Evolutionary conservation across 2,329 filamentous ascomycete genomes (phyloP).

Genomic region (Myriosclerotinia duriaeana): DNA sequence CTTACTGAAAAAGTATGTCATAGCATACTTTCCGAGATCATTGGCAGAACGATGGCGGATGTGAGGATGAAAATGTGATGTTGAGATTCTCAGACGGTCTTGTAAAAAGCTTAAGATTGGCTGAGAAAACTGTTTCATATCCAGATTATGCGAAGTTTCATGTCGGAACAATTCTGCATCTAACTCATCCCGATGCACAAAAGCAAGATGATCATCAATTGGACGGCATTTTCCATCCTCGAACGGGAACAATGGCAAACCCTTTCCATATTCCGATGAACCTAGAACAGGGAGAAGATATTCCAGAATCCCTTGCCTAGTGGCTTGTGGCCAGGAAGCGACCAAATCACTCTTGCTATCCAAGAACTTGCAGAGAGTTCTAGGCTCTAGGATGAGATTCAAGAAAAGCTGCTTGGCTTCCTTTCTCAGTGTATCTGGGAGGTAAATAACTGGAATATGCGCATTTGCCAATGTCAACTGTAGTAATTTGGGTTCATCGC

Average conservation of each 20-base stretch:
- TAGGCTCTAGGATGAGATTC: slow-evolving; percentile 21
- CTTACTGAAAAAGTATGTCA: slow-evolving; percentile 25
- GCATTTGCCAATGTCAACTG: slow-evolving; percentile 32
- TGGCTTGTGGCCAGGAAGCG: slow-evolving; percentile 20
- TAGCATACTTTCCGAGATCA: slow-evolving; percentile 28
- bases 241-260: slow-evolving; percentile 33
- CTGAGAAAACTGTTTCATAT: slow-evolving; percentile 26
- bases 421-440: slow-evolving; percentile 27
- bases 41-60: slow-evolving; percentile 29
- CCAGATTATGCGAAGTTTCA: slow-evolving; percentile 28
- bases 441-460: slow-evolving; percentile 31
- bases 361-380: slow-evolving; percentile 27
- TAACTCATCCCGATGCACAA: slow-evolving; percentile 29
- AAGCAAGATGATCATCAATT: slow-evolving; percentile 23
- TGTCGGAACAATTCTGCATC: slow-evolving; percentile 30
- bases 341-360: slow-evolving; percentile 16
- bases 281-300: slow-evolving; percentile 27
- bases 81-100: slow-evolving; percentile 14
- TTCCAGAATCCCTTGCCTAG: slow-evolving; percentile 30
- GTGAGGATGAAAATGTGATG: slow-evolving; percentile 23
- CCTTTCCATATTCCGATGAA: slow-evolving; percentile 22
- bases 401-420: slow-evolving; percentile 26
- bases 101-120: slow-evolving; percentile 10
- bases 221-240: slow-evolving; percentile 31
- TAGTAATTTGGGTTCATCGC: slow-evolving; percentile 23